Base-by-base conservation (phyloP, 306 rosid species). In the Alnus rubra region DNA sequence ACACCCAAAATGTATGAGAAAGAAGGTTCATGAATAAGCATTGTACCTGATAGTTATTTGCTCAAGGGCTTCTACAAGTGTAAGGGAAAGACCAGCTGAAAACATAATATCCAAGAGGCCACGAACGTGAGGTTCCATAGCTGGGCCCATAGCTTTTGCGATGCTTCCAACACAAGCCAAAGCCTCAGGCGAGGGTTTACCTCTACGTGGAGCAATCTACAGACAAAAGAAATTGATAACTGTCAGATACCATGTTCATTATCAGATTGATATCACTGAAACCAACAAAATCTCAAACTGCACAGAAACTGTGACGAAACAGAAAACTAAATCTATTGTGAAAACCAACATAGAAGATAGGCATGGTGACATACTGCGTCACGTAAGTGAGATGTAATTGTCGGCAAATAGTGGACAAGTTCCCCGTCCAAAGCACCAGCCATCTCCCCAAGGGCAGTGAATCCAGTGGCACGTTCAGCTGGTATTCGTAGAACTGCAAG, bases 381-480 rank as follows among this genome's bases (percentile, higher is more conserved):
- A 59, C 96, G 99, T 79, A 95, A 86, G 87, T 92, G 99, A 83
- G 86, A 56, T 39, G 88, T 86, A 48, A 95, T 95, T 77, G 89
- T 90, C 80, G 97, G 97, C 94, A 95, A 91, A 88, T 95, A 95
- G 85, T 83, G 76, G 71, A 88, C 74, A 18, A 95, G 98, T 79
- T 93, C 99, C 85, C 98, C 97, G 81, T 92, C 98, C 89, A 95
- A 84, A 28, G 99, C 99, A 79, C 92, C 97, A 74, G 99, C 99
- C 98, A 95, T 95, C 92, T 95, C 99, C 78, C 99, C 99, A 1
- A 95, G 99, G 76, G 99, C 99, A 86, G 89, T 84, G 88, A 95
- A 95, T 73, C 98, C 99, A 89, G 97, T 93, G 80, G 93, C 97
- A 64, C 99, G 98, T 75, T 95, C 99, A 68, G 93, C 97, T 51